phyloP scores from a whole-genome alignment of 2,329 filamentous ascomycete genomes.

The Cercospora sp. region DNA sequence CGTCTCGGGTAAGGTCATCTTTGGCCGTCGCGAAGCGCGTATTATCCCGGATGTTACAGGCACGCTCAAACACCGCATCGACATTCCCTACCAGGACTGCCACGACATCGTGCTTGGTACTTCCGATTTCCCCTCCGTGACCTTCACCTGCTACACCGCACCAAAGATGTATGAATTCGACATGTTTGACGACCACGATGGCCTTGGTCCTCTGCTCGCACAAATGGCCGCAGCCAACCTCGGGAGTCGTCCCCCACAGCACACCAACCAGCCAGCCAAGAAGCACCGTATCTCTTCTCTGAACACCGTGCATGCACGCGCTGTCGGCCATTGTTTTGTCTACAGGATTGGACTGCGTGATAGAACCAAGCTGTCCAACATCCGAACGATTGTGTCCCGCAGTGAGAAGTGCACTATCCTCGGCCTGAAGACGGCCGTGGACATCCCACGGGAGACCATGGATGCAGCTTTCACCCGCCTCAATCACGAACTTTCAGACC shows the following conservation, averaged over 20 bases:
- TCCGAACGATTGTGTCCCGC: slow-evolving; percentile 30
- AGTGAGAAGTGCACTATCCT: slow-evolving; percentile 37
- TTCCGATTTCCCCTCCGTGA: slow-evolving; percentile 37
- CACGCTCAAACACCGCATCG: slow-evolving; percentile 38
- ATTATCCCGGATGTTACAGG: slow-evolving; percentile 29
- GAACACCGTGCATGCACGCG: slow-evolving; percentile 40
- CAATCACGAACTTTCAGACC: slow-evolving; percentile 39
- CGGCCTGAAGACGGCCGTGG: slow-evolving; percentile 26
- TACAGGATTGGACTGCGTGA: slow-evolving; percentile 44
- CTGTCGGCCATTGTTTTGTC: slow-evolving; percentile 52
- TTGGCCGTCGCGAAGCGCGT: slow-evolving; percentile 34
- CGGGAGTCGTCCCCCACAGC: neutral
- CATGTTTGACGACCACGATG: neutral
- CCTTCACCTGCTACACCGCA: slow-evolving; percentile 41
- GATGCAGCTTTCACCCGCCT: slow-evolving; percentile 34
- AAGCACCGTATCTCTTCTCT: slow-evolving; percentile 41
- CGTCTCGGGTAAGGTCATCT: slow-evolving; percentile 41
- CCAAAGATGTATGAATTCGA: slow-evolving; percentile 44
- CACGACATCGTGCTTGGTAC: slow-evolving; percentile 41
- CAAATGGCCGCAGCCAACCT: neutral
- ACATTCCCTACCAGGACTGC: slow-evolving; percentile 47
- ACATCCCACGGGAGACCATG: slow-evolving; percentile 21
- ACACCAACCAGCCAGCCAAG: slow-evolving; percentile 15
- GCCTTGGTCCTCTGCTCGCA: neutral
- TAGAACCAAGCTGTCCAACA: slow-evolving; percentile 28